Percentiles rank a stretch among this genome's conserved stretches.
phyloP scores from a whole-genome alignment of 2,329 filamentous ascomycete species.

The Diaporthe citri region DNA sequence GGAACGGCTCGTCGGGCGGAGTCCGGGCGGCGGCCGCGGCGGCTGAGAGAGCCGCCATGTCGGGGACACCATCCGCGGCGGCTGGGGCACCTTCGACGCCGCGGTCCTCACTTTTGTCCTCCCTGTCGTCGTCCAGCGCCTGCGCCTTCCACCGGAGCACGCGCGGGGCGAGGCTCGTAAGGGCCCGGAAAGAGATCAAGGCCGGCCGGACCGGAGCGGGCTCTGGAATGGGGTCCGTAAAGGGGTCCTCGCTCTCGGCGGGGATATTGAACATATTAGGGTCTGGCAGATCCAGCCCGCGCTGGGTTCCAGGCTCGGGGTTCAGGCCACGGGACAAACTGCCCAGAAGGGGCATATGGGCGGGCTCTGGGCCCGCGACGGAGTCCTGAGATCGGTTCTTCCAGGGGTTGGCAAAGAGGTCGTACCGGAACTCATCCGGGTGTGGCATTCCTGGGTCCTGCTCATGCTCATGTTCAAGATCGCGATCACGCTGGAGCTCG shows the following conservation, averaged over 20 bases:
- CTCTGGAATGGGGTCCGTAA: background rate
- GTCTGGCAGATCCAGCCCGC: background rate
- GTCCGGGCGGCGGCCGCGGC: background rate
- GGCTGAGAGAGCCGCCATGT: background rate
- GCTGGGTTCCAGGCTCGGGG: background rate
- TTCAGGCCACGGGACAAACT: accelerated
- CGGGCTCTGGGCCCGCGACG: background rate
- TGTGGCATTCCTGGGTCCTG: background rate
- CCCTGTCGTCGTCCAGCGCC: background rate
- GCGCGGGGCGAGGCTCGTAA: background rate
- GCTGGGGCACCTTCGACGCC: no score
- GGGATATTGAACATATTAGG: background rate
- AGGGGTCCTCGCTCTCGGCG: background rate
- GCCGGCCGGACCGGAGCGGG: background rate
- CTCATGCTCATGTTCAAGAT: background rate
- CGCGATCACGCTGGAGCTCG: background rate
- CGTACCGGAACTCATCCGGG: background rate
- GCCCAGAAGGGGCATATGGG: background rate
- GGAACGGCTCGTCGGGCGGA: background rate
- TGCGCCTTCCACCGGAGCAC: background rate
- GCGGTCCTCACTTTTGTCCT: no score
- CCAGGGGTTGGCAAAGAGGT: background rate
- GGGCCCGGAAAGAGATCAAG: background rate
- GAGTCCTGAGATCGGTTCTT: background rate
- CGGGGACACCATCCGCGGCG: background rate